phyloP scores from a whole-genome alignment of 345 rosid species.

The Microcos paniculata region DNA sequence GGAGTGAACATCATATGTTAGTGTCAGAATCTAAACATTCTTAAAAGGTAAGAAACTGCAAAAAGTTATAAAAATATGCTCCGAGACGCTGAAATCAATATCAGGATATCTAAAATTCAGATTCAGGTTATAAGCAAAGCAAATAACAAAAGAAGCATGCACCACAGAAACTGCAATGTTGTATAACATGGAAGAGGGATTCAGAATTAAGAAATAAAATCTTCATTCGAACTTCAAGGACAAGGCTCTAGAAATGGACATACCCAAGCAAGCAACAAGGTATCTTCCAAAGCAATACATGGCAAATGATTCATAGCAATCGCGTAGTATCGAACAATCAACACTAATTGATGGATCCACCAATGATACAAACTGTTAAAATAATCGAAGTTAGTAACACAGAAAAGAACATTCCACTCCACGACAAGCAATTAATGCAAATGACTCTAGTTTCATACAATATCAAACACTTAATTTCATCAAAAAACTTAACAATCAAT shows the following conservation, averaged over 20 bases:
- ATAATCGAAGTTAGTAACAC: conserved; percentile 9
- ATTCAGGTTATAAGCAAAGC: neutral
- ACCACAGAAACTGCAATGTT: neutral
- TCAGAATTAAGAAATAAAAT: neutral
- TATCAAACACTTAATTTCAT: neutral
- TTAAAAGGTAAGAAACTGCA: neutral
- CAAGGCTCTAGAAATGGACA: conserved; percentile 20
- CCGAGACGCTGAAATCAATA: neutral
- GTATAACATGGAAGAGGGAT: neutral
- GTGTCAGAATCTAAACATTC: conserved; percentile 1
- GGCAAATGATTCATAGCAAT: conserved; percentile 98
- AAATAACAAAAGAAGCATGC: neutral
- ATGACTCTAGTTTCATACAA: neutral
- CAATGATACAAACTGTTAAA: conserved; percentile 79
- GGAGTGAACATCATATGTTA: neutral
- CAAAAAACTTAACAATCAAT: neutral
- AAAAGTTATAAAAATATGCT: neutral
- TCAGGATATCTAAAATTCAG: neutral
- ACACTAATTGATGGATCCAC: conserved; percentile 88
- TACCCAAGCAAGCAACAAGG: conserved; percentile 97
- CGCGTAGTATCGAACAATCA: conserved; percentile 83
- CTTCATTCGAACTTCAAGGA: neutral
- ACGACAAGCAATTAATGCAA: neutral
- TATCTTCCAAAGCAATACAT: conserved; percentile 99
- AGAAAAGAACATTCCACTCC: neutral